Base-by-base conservation (phyloP, 139 green algal species). In the Protoeuglena noctilucae region DNA sequence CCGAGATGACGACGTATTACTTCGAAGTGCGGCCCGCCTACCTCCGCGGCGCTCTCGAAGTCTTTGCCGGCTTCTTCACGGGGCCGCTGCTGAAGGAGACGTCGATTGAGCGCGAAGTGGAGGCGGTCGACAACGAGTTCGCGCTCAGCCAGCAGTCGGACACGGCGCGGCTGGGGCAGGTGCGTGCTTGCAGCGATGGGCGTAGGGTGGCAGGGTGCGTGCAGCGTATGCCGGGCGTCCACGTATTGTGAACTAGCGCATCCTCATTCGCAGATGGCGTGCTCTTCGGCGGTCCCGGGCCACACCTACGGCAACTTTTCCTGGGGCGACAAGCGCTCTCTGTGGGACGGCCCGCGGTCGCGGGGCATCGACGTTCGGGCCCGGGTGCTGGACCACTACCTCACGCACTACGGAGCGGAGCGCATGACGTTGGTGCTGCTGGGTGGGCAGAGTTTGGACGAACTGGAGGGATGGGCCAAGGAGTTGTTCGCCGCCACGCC, bases 51-150 rank as follows among this genome's bases (percentile, higher is more conserved):
- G 86, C 81, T 0, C 72, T 98, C 39, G 80, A 96, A 41, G 74
- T 89, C 52, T 97, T 97, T 60, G 75, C 89, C 16, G 73, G 86
- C 60, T 97, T 96, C 65, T 99, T 97, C 67, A 68, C 88, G 21
- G 49, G 69, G 1, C 92, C 92, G 1, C 76, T 97, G 40, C 79
- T 78, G 55, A 82, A 88, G 62, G 48, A 61, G n/a, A 75, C 83
- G 54, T 73, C 75, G 1, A 64, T 96, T 62, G 86, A 94, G 53
- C 74, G 90, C 2, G 90, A 98, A 71, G 83, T 96, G 30, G 62
- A 79, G 51, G 67, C 83, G 1, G 80, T 94, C 27, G 82, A 94
- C 64, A 81, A 66, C 24, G 85, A 93, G 67, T 94, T 93, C 39
- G 47, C 54, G 18, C 77, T 73, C 26, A 51, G 47, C 41, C 7